These are phyloP conservation scores for Elsinoe necatrix DNA, from an alignment of 2,329 filamentous ascomycete genomes.

Conservation along the genomic window DNA sequence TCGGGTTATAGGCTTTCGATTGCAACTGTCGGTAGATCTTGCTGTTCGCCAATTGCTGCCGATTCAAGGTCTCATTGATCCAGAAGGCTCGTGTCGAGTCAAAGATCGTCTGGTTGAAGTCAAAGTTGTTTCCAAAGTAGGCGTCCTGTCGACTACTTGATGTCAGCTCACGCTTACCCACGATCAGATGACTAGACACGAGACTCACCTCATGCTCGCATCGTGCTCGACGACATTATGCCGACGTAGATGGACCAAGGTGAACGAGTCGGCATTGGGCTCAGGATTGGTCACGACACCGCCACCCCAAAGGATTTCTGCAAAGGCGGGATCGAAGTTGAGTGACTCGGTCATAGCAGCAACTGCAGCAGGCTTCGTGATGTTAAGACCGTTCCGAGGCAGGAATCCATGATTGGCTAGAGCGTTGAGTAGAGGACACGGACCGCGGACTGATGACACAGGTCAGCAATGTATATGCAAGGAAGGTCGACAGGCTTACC, in stretches of 20 bases:
- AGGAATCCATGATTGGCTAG: slow-evolving; percentile 25
- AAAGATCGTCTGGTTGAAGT: slow-evolving; percentile 8
- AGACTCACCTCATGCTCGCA: background rate
- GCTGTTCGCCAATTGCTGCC: background rate
- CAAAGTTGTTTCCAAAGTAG: slow-evolving; percentile 10
- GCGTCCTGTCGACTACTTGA: background rate
- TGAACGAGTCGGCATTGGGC: background rate
- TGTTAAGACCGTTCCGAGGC: slow-evolving; percentile 18
- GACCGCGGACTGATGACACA: slow-evolving; percentile 22
- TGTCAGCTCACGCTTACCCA: background rate
- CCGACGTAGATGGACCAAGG: background rate
- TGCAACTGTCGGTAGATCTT: background rate
- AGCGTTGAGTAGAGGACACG: slow-evolving; percentile 24
- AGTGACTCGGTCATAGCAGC: slow-evolving; percentile 3
- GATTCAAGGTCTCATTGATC: background rate
- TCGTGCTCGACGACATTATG: slow-evolving; percentile 13
- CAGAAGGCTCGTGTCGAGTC: background rate
- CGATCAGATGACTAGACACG: too few relatives aligned
- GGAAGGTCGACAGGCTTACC: background rate
- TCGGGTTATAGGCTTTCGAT: slow-evolving; percentile 8
- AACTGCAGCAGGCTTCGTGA: slow-evolving; percentile 5
- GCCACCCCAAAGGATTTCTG: background rate
- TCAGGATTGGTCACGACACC: slow-evolving; percentile 4
- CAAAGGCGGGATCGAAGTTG: slow-evolving; percentile 10
- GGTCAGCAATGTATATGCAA: background rate